Base-by-base conservation (phyloP, 129 eudicot genomes). In the Flaveria linearis region DNA sequence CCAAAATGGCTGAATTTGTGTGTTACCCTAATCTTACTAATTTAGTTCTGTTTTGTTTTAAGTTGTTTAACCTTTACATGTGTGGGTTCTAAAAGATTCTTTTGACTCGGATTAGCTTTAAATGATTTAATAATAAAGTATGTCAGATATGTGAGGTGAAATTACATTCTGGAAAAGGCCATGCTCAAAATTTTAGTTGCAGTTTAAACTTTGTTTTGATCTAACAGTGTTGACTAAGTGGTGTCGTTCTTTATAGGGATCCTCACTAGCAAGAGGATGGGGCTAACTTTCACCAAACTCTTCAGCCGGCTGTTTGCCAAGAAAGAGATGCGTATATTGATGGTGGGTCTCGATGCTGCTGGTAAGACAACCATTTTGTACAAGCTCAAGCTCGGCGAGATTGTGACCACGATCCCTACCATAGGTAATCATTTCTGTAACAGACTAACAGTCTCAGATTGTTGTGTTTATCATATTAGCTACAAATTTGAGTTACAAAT, bases 281-380 rank as follows among this genome's bases (percentile, higher is more conserved):
- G 98, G 76, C 69, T 93, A 71, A 85, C 98, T n/a, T 91, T 94
- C 85, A 86, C 90, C 42, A 94, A 94, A 83, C 91, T 94, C 60
- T 91, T 94, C 70, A 94, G 98, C 85, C 96, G 98, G 81, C 96
- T 94, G 39, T 94, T 93, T 84, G 98, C 98, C 85, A 93, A 93
- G 90, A 93, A 88, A 88, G 98, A 93, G 85, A 93, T 93, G 98
- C 85, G 98, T 4, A 93, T 93, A 71, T 75, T 93, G 86, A 93
- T 93, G 98, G 98, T 93, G 25, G 98, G 98, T 90, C 98, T 93
- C 62, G 98, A 93, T 87, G 98, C 98, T 20, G 98, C 98, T 83
- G 98, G 98, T 90, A 93, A 93, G 93, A 93, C 98, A 45, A 93
- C 98, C 85, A 93, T 93, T 60, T 83, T 93, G 82, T 93, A 93